Percentiles rank a stretch among this genome's conserved stretches.
phyloP scores from a whole-genome alignment of 352 stramenopile genomes.

The Phytophthora tentaculata region DNA sequence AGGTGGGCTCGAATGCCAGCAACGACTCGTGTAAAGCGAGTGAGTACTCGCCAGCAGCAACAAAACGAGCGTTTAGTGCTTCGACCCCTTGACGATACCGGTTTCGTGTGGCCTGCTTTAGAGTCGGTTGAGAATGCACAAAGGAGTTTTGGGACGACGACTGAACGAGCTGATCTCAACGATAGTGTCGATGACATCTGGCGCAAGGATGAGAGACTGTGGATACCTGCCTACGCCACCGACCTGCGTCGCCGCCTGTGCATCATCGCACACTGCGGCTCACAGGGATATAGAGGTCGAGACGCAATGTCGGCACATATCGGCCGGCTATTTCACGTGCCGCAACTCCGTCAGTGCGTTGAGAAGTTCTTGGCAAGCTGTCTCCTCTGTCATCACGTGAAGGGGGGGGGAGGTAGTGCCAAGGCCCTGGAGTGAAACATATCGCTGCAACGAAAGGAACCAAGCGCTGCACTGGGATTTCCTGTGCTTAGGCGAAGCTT shows the following conservation, averaged over 20 bases:
- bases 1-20: background rate
- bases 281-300: background rate
- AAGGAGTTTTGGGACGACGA: background rate
- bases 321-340: background rate
- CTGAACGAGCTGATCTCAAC: background rate
- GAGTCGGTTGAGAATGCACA: background rate
- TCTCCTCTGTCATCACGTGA: conserved; percentile 16
- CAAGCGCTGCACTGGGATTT: background rate
- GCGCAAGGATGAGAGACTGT: background rate
- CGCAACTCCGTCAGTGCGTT: background rate
- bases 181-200: background rate
- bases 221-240: background rate
- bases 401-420: conserved; percentile 15
- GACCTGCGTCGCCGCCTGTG: conserved; percentile 1
- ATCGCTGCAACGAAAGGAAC: background rate
- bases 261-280: conserved; percentile 9
- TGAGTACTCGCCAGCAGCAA: background rate
- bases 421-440: background rate
- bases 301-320: conserved; percentile 2
- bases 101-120: background rate
- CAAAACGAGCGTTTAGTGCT: background rate
- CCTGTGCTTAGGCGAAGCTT: background rate
- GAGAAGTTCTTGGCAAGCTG: conserved; percentile 4
- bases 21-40: too few relatives aligned
- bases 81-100: background rate